Base-by-base conservation (phyloP, 257 asterid genomes). In the Penstemon barbatus region DNA sequence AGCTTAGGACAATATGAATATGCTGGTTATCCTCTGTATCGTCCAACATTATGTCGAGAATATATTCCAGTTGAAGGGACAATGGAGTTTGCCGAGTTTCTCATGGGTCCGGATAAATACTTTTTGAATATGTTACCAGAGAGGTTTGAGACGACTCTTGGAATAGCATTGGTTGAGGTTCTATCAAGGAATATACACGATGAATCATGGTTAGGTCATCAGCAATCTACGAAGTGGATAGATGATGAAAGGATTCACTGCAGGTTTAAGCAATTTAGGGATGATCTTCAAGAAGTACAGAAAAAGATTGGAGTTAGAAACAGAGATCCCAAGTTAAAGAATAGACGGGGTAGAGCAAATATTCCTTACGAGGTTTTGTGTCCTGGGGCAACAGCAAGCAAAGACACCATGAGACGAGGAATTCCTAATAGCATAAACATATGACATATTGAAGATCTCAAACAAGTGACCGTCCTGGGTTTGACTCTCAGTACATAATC, bases 1-100 rank as follows among this genome's bases (percentile, higher is more conserved):
- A 77, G 59, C 69, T 76, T 77, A 43, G 83, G 81, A 45, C 86
- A 81, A 19, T 84, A 81, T 58, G 81, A 44, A 39, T 81, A 78
- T 57, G 75, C 75, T 19, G 86, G 86, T 39, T 77, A 81, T 65
- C 86, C 86, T 44, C 84, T 74, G 59, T 78, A 81, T 64, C 78
- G 78, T 39, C 79, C 86, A 46, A 74, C 71, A 13, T 56, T 58
- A 50, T 81, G 84, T 70, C 69, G 61, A n/a, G 72, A 65, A 39
- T 74, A 73, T 62, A 66, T 84, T 65, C 86, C 86, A 8, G 39
- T 51, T 8, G 86, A 81, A 76, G 89, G 84, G 71, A 84, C 86
- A 65, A 54, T 12, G 59, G 89, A 81, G 60, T 84, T 78, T n/a
- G 89, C 84, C 25, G 82, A 78, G 65, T 77, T 84, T 71, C 83